Percentiles rank a stretch among this genome's conserved stretches.
Conservation (phyloP, 1,139 yeast genomes). For the Suhomyces taliae region DNA sequence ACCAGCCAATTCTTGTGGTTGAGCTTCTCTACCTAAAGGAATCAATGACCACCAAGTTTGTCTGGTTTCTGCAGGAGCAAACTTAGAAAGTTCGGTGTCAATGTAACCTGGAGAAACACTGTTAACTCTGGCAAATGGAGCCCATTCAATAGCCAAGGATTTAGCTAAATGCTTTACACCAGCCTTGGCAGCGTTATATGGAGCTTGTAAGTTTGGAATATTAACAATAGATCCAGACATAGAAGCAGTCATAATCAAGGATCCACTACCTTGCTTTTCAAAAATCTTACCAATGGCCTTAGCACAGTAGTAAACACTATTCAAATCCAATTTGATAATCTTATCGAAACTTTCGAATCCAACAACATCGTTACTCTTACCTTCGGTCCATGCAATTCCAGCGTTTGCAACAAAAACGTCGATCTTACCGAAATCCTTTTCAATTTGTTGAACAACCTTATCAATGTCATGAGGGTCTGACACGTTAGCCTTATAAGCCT, state of each 20-base stretch:
- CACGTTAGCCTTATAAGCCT: conserved; percentile 73
- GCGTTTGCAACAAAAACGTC: conserved; percentile 91
- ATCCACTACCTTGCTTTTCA: conserved; percentile 66
- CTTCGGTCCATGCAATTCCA: conserved; percentile 84
- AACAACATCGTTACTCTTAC: conserved; percentile 18
- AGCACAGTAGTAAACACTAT: conserved; percentile 41
- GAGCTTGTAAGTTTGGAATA: conserved; percentile 81
- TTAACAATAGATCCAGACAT: conserved; percentile 86
- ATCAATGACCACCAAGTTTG: conserved; percentile 62
- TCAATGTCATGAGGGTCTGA: conserved; percentile 61
- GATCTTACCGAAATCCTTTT: conserved; percentile 69
- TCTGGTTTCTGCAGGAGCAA: conserved; percentile 53
- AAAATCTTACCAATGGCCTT: conserved; percentile 65
- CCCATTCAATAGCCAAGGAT: conserved; percentile 85
- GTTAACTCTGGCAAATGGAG: conserved; percentile 73
- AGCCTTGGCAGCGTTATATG: conserved; percentile 84
- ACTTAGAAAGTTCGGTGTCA: conserved; percentile 61
- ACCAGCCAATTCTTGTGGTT: conserved; percentile 79
- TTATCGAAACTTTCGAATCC: conserved; percentile 21
- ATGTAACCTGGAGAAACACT: conserved; percentile 83
- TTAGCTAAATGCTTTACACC: conserved; percentile 78
- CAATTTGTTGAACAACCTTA: conserved; percentile 55
- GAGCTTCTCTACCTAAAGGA: conserved; percentile 80
- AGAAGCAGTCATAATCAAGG: conserved; percentile 75
- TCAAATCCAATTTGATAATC: conserved; percentile 23